A percentile compares a stretch with the other conserved stretches of the same genome.
Evolutionary conservation across 148 eudicot genomes (phyloP).

Genomic region (Pharnaceum exiguum): DNA sequence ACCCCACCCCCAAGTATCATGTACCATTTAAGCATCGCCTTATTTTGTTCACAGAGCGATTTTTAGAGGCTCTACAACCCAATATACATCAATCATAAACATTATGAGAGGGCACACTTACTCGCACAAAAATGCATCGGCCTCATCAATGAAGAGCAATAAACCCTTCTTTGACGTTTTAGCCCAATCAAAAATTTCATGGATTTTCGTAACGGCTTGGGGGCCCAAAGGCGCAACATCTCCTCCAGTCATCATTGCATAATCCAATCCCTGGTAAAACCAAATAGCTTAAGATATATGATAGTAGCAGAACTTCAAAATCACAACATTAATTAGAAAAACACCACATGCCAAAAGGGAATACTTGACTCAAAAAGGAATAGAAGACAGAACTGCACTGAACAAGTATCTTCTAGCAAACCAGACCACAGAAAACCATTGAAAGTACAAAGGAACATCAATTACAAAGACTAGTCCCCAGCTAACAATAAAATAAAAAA

Average conservation of each 20-base stretch:
- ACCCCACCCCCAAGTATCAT: too few species aligned
- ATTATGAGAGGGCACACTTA: conserved; percentile 36
- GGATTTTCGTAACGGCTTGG: conserved; percentile 95
- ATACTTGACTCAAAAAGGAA: too few species aligned
- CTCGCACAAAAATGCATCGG: conserved; percentile 98
- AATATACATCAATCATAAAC: background rate
- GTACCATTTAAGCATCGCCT: too few species aligned
- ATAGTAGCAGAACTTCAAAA: background rate
- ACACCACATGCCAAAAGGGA: too few species aligned
- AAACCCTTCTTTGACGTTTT: conserved; percentile 84
- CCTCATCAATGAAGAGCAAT: conserved; percentile 92
- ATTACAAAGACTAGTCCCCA: too few species aligned
- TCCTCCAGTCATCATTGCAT: conserved; percentile 99
- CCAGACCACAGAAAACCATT: too few species aligned
- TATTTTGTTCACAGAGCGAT: background rate
- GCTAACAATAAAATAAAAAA: too few species aligned
- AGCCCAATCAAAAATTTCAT: conserved; percentile 97
- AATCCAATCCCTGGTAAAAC: conserved; percentile 75
- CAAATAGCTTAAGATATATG: conserved; percentile 4
- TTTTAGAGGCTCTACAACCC: too few species aligned
- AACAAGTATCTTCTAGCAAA: too few species aligned
- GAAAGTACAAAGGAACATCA: too few species aligned
- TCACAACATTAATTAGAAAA: background rate
- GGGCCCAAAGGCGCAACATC: conserved; percentile 96
- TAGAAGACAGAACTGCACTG: too few species aligned